These are phyloP conservation scores for Amanita exitialis DNA, from an alignment of 768 basidiomycete genomes.

Conservation along the genomic window DNA sequence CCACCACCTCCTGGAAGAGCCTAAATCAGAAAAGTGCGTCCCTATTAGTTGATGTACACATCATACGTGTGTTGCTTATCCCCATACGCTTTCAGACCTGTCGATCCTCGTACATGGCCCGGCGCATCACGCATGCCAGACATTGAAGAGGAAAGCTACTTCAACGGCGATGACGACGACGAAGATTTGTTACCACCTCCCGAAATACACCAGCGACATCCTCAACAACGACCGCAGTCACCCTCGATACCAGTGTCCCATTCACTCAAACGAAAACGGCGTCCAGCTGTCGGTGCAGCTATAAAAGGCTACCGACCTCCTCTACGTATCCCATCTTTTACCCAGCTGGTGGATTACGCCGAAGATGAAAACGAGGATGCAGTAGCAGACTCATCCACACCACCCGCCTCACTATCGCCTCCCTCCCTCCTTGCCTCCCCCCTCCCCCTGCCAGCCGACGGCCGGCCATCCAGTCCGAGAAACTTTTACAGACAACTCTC, in stretches of 20 bases:
- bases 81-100: conserved; percentile 20
- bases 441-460: conserved; percentile 7
- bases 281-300: conserved; percentile 29
- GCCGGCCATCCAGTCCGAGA: conserved; percentile 21
- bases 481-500: conserved; percentile 26
- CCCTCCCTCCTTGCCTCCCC: conserved; percentile 10
- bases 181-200: conserved; percentile 26
- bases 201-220: conserved; percentile 15
- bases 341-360: conserved; percentile 65
- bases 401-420: background rate
- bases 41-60: background rate
- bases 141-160: conserved; percentile 86
- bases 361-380: conserved; percentile 58
- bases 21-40: conserved; percentile 41
- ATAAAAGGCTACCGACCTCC: conserved; percentile 39
- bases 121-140: conserved; percentile 44
- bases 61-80: conserved; percentile 3
- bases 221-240: conserved; percentile 25
- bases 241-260: conserved; percentile 25
- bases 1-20: conserved; percentile 46
- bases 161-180: conserved; percentile 77
- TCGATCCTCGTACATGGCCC: conserved; percentile 32
- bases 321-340: conserved; percentile 43
- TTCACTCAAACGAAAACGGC: conserved; percentile 50
- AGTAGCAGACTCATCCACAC: background rate